phyloP scores from a whole-genome alignment of 148 eudicot species.

The Euryodendron excelsum region DNA sequence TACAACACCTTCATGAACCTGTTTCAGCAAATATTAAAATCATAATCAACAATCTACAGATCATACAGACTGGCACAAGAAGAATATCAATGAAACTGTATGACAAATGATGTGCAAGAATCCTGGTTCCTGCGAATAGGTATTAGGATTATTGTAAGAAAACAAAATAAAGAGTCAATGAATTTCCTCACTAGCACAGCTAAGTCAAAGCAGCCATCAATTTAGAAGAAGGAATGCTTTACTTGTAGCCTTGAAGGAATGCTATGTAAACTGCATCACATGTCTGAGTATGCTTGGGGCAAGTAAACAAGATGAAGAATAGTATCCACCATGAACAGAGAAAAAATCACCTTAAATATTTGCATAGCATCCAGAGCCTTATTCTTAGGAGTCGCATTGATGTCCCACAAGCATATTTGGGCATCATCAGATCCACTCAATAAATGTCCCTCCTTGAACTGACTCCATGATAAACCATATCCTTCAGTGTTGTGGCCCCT shows the following conservation, averaged over 20 bases:
- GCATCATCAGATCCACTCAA: conserved; percentile 87
- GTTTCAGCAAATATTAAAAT: conserved; percentile 17
- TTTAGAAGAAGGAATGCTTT: background rate
- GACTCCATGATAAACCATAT: conserved; percentile 79
- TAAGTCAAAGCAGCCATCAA: background rate
- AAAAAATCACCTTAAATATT: conserved; percentile 55
- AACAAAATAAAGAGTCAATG: background rate
- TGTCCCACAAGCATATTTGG: conserved; percentile 78
- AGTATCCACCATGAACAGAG: background rate
- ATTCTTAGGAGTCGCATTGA: conserved; percentile 60
- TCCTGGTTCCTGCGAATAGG: background rate
- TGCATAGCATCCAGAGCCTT: conserved; percentile 62
- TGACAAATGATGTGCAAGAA: background rate
- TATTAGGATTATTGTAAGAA: background rate
- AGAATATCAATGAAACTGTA: background rate
- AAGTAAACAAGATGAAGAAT: background rate
- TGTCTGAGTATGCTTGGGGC: background rate
- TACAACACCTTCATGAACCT: conserved; percentile 74
- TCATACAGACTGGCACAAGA: background rate
- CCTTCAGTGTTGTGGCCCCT: conserved; percentile 86
- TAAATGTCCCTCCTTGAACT: conserved; percentile 65
- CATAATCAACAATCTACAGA: background rate
- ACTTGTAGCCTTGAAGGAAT: background rate
- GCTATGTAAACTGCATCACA: background rate
- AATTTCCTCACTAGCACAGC: background rate